Percentiles rank a stretch among this genome's conserved stretches.
Conservation (phyloP, 1,284 basidiomycete genomes). For the Ceratobasidium sp. region DNA sequence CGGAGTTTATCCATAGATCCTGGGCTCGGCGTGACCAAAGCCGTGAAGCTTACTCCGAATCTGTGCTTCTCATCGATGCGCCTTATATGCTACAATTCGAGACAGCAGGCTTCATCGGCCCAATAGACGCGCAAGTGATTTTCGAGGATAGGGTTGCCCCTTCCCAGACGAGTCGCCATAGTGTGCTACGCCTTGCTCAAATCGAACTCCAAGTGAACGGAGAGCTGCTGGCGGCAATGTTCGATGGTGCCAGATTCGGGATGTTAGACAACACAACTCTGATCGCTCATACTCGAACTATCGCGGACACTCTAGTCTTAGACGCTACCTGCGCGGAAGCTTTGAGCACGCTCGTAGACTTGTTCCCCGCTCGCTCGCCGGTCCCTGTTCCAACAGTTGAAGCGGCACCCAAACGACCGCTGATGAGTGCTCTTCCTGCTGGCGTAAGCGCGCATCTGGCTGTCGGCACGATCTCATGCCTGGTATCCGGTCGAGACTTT, state of each 20-base stretch:
- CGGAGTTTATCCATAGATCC: constrained; percentile 26
- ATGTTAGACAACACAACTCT: constrained; percentile 65
- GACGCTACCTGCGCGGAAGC: constrained; percentile 82
- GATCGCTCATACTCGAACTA: constrained; percentile 66
- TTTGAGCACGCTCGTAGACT: constrained; percentile 66
- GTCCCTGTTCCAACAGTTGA: constrained; percentile 28
- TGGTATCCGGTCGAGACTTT: constrained; percentile 81
- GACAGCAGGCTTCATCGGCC: constrained; percentile 13
- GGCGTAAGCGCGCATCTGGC: constrained; percentile 73
- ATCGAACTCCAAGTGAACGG: constrained; percentile 34
- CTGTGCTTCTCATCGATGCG: constrained; percentile 14
- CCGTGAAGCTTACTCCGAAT: constrained; percentile 22
- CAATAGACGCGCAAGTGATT: constrained; percentile 23
- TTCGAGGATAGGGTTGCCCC: constrained; percentile 37
- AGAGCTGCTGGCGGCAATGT: constrained; percentile 37
- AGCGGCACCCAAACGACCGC: constrained; percentile 49
- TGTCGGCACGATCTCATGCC: constrained; percentile 73
- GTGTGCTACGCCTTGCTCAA: constrained; percentile 23
- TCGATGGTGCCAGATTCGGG: constrained; percentile 17
- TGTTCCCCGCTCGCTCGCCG: constrained; percentile 58
- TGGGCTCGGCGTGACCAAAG: constrained; percentile 32
- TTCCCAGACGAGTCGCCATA: constrained; percentile 32
- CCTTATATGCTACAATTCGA: constrained; percentile 33
- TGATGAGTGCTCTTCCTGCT: constrained; percentile 65
- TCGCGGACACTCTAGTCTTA: constrained; percentile 73